Evolutionary conservation across 2,329 filamentous ascomycete genomes (phyloP).

Genomic region (Verticillium tricorpus): DNA sequence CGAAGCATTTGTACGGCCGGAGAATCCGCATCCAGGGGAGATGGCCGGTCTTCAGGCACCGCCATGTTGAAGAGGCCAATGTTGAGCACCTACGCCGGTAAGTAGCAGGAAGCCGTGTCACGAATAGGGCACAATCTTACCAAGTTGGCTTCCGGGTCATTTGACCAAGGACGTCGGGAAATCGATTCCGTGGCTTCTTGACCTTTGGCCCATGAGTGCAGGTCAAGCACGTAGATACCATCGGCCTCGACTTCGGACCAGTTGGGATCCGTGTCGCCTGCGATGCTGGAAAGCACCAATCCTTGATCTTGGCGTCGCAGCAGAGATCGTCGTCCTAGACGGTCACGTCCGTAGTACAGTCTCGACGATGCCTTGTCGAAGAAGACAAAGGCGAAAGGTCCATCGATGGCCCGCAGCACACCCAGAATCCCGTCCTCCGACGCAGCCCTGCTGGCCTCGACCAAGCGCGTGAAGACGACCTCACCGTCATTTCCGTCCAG

Average conservation of each 20-base stretch:
- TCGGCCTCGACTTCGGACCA: slow-evolving; percentile 84
- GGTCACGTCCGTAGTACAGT: slow-evolving; percentile 82
- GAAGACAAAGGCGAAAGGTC: slow-evolving; percentile 88
- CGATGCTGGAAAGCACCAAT: slow-evolving; percentile 67
- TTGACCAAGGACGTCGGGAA: slow-evolving; percentile 23
- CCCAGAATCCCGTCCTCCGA: slow-evolving; percentile 35
- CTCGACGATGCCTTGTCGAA: slow-evolving; percentile 59
- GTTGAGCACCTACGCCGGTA: slow-evolving; percentile 45
- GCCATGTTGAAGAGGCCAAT: slow-evolving; percentile 49
- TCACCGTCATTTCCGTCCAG: slow-evolving; percentile 78
- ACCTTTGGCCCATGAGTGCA: slow-evolving; percentile 26
- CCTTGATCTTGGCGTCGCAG: slow-evolving; percentile 44
- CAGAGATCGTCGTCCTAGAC: slow-evolving; percentile 80
- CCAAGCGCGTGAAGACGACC: slow-evolving; percentile 58
- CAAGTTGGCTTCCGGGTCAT: slow-evolving; percentile 28
- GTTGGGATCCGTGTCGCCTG: slow-evolving; percentile 40
- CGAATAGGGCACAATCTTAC: slow-evolving; percentile 32
- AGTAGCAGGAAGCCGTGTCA: slow-evolving; percentile 29
- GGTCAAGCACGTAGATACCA: slow-evolving; percentile 67
- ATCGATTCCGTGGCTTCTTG: not conserved
- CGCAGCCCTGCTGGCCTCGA: slow-evolving; percentile 27
- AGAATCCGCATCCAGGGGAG: slow-evolving; percentile 26
- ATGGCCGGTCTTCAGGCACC: slow-evolving; percentile 30
- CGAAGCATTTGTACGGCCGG: slow-evolving; percentile 49
- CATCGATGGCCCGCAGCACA: slow-evolving; percentile 60